phyloP scores from a whole-genome alignment of 306 rosid species.

The Vigna unguiculata region DNA sequence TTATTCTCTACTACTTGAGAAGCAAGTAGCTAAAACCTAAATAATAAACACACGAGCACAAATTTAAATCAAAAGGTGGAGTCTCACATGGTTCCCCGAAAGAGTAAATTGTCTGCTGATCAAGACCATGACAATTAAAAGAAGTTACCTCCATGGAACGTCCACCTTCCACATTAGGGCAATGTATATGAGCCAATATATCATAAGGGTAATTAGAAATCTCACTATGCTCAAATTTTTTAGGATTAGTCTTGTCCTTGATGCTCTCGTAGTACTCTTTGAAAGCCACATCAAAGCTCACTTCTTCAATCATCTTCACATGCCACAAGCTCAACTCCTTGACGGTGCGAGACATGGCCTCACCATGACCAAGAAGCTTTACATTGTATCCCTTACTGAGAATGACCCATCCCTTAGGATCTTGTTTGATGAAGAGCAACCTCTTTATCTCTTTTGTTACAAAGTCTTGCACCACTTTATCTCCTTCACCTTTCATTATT shows the following conservation, averaged over 20 bases:
- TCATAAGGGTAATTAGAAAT: conserved; percentile 27
- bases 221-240: conserved; percentile 30
- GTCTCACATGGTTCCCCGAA: background rate
- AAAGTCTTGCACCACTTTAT: conserved; percentile 20
- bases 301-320: background rate
- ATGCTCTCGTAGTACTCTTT: conserved; percentile 31
- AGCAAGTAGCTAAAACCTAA: background rate
- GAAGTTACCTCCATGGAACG: conserved; percentile 39
- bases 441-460: conserved; percentile 30
- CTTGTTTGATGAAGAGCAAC: conserved; percentile 40
- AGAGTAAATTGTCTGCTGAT: background rate
- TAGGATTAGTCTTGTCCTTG: background rate
- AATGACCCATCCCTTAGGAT: conserved; percentile 41
- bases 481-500: conserved; percentile 15
- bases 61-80: background rate
- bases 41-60: background rate
- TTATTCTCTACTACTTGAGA: background rate
- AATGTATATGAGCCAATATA: background rate
- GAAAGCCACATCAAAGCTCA: conserved; percentile 44
- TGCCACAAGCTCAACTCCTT: conserved; percentile 23
- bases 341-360: background rate
- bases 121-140: conserved; percentile 44
- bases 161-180: conserved; percentile 40
- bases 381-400: conserved; percentile 46
- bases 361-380: conserved; percentile 43